Evolutionary conservation across 2,329 filamentous ascomycete genomes (phyloP).

Genomic region (Aspergillus spinulosporus): DNA sequence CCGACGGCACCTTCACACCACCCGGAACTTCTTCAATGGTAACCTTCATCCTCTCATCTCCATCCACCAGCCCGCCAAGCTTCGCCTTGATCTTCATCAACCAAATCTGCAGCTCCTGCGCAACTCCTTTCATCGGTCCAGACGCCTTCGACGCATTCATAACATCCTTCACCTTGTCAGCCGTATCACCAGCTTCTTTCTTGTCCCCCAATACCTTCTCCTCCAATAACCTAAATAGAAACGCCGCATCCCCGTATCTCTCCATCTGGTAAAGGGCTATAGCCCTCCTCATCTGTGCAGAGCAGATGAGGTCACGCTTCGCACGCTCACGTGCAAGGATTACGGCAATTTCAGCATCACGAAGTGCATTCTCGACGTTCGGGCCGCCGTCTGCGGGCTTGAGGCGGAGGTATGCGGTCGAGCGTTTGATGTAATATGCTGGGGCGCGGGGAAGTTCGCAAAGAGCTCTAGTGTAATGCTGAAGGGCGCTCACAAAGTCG

Average conservation of each 20-base stretch:
- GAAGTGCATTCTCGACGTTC: slow-evolving; percentile 55
- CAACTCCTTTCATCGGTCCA: slow-evolving; percentile 25
- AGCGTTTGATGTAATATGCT: slow-evolving; percentile 77
- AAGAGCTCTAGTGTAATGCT: slow-evolving; percentile 67
- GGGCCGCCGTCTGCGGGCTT: slow-evolving; percentile 51
- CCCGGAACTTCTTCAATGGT: slow-evolving; percentile 57
- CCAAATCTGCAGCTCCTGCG: slow-evolving; percentile 57
- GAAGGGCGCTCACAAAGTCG: slow-evolving; percentile 68
- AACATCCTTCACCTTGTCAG: slow-evolving; percentile 32
- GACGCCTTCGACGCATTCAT: slow-evolving; percentile 25
- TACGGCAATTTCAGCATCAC: slow-evolving; percentile 68
- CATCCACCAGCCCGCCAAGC: slow-evolving; percentile 51
- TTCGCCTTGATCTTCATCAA: slow-evolving; percentile 56
- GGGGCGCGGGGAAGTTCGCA: slow-evolving; percentile 64
- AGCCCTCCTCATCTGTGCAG: slow-evolving; percentile 79
- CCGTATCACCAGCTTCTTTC: slow-evolving; percentile 32
- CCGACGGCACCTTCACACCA: slow-evolving; percentile 45
- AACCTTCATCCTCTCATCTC: slow-evolving; percentile 49
- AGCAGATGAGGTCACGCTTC: slow-evolving; percentile 71
- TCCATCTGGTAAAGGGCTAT: slow-evolving; percentile 70
- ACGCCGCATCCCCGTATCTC: slow-evolving; percentile 72
- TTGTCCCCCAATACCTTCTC: slow-evolving; percentile 39
- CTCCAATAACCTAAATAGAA: slow-evolving; percentile 62
- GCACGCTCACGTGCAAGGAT: slow-evolving; percentile 65
- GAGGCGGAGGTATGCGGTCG: slow-evolving; percentile 71